Conservation (phyloP, 495 filamentous ascomycete species). For the Ramalina intermedia region DNA sequence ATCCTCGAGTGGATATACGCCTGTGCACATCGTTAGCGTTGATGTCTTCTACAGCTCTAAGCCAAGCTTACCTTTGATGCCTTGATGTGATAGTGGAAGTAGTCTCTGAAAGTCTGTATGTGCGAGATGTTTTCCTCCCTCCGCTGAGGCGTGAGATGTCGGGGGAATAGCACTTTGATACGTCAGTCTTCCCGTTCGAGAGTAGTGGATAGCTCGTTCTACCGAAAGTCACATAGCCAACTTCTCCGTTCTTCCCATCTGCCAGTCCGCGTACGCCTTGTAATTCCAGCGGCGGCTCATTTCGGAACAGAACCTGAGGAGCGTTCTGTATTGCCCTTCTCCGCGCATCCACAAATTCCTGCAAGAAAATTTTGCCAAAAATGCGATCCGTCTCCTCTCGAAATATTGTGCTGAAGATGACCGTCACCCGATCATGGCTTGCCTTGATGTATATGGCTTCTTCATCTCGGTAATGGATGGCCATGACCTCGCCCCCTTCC, state of each 20-base stretch:
- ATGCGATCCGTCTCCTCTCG: constrained; percentile 93
- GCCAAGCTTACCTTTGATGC: constrained; percentile 66
- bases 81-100: constrained; percentile 99
- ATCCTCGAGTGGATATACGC: constrained; percentile 98
- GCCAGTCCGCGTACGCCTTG: constrained; percentile 71
- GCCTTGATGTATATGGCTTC: constrained; percentile 99
- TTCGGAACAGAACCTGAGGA: constrained; percentile 93
- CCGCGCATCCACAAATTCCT: constrained; percentile 94
- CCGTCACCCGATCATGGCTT: constrained; percentile 88
- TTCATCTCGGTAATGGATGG: constrained; percentile 94
- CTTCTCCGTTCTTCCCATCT: constrained; percentile 55
- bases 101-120: constrained; percentile 98
- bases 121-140: constrained; percentile 93
- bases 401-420: constrained; percentile 98
- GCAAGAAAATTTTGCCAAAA: constrained; percentile 89
- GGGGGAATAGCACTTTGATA: constrained; percentile 74
- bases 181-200: constrained; percentile 4
- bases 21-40: constrained; percentile 22
- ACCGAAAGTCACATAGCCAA: constrained; percentile 98
- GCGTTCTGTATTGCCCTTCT: constrained; percentile 93
- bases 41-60: not conserved
- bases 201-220: constrained; percentile 12
- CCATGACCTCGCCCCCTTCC: constrained; percentile 87
- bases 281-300: constrained; percentile 85
- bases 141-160: constrained; percentile 78